Conservation (phyloP, 768 basidiomycete genomes). For the Gautieria morchelliformis region DNA sequence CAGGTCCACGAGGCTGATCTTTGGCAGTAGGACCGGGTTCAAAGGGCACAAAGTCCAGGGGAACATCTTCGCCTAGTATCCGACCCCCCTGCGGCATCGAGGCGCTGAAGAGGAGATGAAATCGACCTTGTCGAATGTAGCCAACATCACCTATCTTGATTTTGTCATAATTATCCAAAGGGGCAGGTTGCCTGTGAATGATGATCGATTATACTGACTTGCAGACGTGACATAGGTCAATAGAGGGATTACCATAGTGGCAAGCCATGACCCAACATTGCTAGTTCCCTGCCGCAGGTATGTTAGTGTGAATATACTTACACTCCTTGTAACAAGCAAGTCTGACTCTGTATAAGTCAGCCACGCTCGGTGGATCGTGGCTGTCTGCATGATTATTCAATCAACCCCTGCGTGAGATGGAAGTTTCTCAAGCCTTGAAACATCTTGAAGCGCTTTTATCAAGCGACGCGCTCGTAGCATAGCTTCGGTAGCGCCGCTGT, state of each 20-base stretch:
- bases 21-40: not conserved
- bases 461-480: too few relatives aligned
- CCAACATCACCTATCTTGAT: constrained; percentile 16
- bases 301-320: not conserved
- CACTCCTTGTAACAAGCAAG: not conserved
- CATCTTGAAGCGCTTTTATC: too few relatives aligned
- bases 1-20: not conserved
- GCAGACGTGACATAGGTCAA: not conserved
- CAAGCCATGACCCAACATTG: not conserved
- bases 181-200: constrained; percentile 7
- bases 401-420: too few relatives aligned
- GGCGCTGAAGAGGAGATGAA: constrained; percentile 12
- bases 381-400: too few relatives aligned
- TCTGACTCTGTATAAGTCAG: not conserved
- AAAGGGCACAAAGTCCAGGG: not conserved
- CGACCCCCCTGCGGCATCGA: not conserved
- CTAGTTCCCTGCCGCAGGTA: not conserved
- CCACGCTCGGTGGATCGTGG: not conserved
- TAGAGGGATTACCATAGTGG: not conserved
- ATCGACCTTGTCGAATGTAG: constrained; percentile 11
- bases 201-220: not conserved
- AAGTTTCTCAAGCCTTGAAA: too few relatives aligned
- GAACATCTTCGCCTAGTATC: not conserved
- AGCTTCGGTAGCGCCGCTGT: too few relatives aligned
- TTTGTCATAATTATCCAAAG: constrained; percentile 9